A percentile compares a stretch with the other conserved stretches of the same genome.
These are phyloP conservation scores for Fusarium falciforme DNA, from an alignment of 2,329 filamentous ascomycete genomes.

Conservation along the genomic window DNA sequence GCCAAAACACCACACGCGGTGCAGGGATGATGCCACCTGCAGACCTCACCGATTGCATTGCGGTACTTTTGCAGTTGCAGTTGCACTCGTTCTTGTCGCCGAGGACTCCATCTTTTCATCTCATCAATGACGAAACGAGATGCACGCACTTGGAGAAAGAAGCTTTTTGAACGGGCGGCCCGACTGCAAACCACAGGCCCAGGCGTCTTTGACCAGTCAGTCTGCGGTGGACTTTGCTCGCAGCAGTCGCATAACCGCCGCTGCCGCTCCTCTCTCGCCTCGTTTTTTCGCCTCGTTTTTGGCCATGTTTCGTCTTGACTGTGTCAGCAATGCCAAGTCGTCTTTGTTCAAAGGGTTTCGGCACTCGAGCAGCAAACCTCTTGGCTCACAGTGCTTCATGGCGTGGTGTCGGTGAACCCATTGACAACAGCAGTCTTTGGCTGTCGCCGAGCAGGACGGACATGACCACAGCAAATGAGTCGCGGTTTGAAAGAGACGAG, in stretches of 20 bases:
- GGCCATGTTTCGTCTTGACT: not conserved
- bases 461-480: not conserved
- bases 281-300: not conserved
- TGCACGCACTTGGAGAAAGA: not conserved
- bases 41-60: not conserved
- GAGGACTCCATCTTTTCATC: not conserved
- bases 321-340: not conserved
- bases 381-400: not conserved
- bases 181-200: not conserved
- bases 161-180: not conserved
- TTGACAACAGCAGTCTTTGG: not conserved
- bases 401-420: not conserved
- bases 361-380: not conserved
- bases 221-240: not conserved
- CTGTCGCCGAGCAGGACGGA: not conserved
- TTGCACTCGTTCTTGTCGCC: not conserved
- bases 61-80: not conserved
- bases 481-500: not conserved
- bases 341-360: not conserved
- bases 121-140: not conserved
- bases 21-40: slow-evolving; percentile 2
- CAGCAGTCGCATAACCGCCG: slow-evolving; percentile 3
- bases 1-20: not conserved
- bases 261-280: not conserved
- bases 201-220: not conserved